Evolutionary conservation across 2,329 filamentous ascomycete genomes (phyloP), one percentile per base, ranked within the genome.

Genomic region (Talaromyces atroroseus): DNA sequence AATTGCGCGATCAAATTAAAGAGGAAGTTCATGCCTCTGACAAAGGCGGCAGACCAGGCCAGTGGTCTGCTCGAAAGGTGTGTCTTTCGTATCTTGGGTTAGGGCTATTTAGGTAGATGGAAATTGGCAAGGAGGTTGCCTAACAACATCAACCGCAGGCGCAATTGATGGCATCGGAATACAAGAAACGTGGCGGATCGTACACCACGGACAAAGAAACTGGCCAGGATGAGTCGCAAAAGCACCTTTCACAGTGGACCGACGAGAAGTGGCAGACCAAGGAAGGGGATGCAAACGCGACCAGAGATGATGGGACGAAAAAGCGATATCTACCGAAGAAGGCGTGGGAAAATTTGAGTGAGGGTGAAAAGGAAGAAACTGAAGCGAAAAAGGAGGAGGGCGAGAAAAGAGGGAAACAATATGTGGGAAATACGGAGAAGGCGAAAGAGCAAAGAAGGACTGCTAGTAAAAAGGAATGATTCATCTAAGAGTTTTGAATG

Each of bases 191-290:
- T 18, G 74, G 75, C 5, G 76, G 76, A 6, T 69, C 64, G 24
- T 78, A 79, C 63, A 79, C 68, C 6, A 78, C 73, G 2, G 70
- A 73, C 48, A 76, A 79, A 56, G 66, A 72, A 46, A 65, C 68
- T n/a, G 63, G 62, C 14, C 70, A 77, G 57, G 72, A 76, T 58
- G 66, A 76, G 23, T 71, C 70, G 4, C 75, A 78, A 53, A 72
- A 76, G 63, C 66, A 76, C 49, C 66, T 79, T 1, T 68, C 71
- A 5, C 68, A 77, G 18, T 79, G 77, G 76, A 69, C 65, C 0
- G 66, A 77, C n/a, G 77, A 79, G 54, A 73, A 79, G 5, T 78
- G 76, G 75, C 75, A 78, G 66, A 78, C 75, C 0, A 78, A 78
- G 57, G 76, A 79, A 48, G 76, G 76, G 1, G 70, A 67, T 6